A percentile compares a stretch with the other conserved stretches of the same genome.
These are phyloP conservation scores for Opeltia flavorubescens DNA, from an alignment of 495 filamentous ascomycete species.

Conservation along the genomic window DNA sequence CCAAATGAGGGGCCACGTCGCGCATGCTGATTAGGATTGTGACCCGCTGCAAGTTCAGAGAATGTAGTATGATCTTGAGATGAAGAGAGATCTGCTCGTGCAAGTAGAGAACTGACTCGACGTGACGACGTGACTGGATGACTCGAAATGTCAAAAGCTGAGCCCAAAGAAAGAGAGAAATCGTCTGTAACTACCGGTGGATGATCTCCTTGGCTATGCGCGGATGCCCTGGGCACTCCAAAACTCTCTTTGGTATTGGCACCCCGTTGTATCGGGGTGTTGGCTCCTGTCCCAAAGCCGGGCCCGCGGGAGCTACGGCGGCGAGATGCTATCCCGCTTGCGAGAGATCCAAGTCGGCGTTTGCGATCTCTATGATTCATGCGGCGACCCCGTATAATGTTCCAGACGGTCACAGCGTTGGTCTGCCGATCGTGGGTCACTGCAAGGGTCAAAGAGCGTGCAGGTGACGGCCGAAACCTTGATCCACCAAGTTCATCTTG, in stretches of 20 bases:
- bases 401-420: slow-evolving; percentile 67
- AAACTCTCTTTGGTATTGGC: slow-evolving; percentile 42
- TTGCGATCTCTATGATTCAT: slow-evolving; percentile 37
- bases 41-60: slow-evolving; percentile 45
- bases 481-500: slow-evolving; percentile 31
- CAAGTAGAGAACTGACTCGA: slow-evolving; percentile 81
- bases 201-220: slow-evolving; percentile 25
- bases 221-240: slow-evolving; percentile 30
- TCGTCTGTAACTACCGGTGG: slow-evolving; percentile 38
- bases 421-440: slow-evolving; percentile 67
- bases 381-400: slow-evolving; percentile 49
- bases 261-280: slow-evolving; percentile 52
- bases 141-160: slow-evolving; percentile 56
- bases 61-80: slow-evolving; percentile 63
- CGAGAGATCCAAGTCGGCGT: slow-evolving; percentile 30
- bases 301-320: slow-evolving; percentile 76
- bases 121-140: slow-evolving; percentile 62
- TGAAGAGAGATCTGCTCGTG: slow-evolving; percentile 74
- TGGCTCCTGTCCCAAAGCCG: slow-evolving; percentile 61
- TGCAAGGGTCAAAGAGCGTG: slow-evolving; percentile 50
- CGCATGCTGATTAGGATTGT: slow-evolving; percentile 31
- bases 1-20: slow-evolving; percentile 62
- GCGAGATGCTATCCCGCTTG: slow-evolving; percentile 43
- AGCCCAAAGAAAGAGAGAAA: slow-evolving; percentile 59
- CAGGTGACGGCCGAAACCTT: slow-evolving; percentile 4